A percentile compares a stretch with the other conserved stretches of the same genome.
Conservation (phyloP, 306 rosid genomes). For the Dicorynia guianensis region DNA sequence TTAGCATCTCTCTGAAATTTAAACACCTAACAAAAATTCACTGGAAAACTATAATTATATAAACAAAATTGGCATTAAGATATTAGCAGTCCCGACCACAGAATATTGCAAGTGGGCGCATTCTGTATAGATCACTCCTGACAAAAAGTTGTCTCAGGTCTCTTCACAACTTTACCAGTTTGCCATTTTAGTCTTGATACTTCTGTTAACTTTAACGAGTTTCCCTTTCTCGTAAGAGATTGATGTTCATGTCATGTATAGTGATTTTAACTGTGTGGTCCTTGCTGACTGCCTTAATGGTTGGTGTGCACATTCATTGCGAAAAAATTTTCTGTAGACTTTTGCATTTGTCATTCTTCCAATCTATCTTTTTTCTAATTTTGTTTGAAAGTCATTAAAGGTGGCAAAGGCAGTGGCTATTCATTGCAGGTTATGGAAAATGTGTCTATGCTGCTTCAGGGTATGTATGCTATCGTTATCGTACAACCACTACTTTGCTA, state of each 20-base stretch:
- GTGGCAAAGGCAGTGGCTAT: slow-evolving; percentile 19
- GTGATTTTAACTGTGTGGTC: slow-evolving; percentile 16
- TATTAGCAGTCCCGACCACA: no score
- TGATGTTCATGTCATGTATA: slow-evolving; percentile 16
- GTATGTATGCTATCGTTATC: slow-evolving; percentile 52
- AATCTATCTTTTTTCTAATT: not conserved
- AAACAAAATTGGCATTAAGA: not conserved
- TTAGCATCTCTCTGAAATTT: no score
- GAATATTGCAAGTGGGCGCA: no score
- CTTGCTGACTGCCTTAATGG: slow-evolving; percentile 27
- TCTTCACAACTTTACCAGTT: slow-evolving; percentile 14
- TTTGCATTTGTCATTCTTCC: slow-evolving; percentile 9
- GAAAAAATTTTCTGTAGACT: slow-evolving; percentile 24
- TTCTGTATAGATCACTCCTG: not conserved
- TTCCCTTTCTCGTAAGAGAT: slow-evolving; percentile 23
- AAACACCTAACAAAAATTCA: no score
- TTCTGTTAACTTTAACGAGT: no score
- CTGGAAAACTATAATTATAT: no score
- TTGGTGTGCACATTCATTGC: slow-evolving; percentile 7
- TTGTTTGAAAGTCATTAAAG: not conserved
- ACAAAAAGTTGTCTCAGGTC: not conserved
- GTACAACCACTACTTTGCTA: slow-evolving; percentile 5
- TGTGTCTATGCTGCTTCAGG: slow-evolving; percentile 68
- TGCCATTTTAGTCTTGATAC: no score
- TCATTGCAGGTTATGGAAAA: slow-evolving; percentile 76